Conservation (phyloP, 768 basidiomycete genomes). For the Coprinopsis sp. region DNA sequence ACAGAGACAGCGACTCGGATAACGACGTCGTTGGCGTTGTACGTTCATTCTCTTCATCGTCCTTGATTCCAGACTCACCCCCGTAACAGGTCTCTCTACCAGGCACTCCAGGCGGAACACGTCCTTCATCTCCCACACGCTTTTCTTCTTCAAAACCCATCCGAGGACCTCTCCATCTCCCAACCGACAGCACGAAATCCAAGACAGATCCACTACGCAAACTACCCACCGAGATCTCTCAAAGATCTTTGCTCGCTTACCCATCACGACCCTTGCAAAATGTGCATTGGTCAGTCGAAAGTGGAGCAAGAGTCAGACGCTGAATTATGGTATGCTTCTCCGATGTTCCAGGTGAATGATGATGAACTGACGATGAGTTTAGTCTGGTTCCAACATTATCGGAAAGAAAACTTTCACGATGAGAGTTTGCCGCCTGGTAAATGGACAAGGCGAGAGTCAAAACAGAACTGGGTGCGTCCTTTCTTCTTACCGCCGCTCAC, state of each 20-base stretch:
- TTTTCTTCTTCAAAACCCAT: constrained; percentile 42
- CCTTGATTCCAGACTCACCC: constrained; percentile 2
- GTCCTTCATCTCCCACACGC: constrained; percentile 52
- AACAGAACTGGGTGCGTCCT: constrained; percentile 78
- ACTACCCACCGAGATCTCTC: constrained; percentile 79
- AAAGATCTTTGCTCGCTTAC: constrained; percentile 65
- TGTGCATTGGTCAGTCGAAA: constrained; percentile 81
- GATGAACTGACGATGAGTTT: constrained; percentile 6
- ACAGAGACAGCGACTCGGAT: constrained; percentile 53
- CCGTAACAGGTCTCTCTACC: constrained; percentile 55
- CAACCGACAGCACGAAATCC: no score
- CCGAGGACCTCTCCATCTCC: constrained; percentile 44
- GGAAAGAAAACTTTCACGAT: constrained; percentile 84
- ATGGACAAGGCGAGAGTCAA: constrained; percentile 93
- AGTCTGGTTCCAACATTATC: constrained; percentile 95
- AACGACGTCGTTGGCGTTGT: constrained; percentile 74
- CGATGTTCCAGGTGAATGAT: neutral
- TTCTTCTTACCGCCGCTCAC: constrained; percentile 5
- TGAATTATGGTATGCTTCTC: constrained; percentile 77
- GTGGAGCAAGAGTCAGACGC: constrained; percentile 84
- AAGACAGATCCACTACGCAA: constrained; percentile 58
- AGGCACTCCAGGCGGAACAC: constrained; percentile 62
- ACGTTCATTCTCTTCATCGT: constrained; percentile 23
- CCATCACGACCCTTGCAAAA: constrained; percentile 61
- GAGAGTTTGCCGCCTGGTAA: constrained; percentile 74